A percentile compares a stretch with the other conserved stretches of the same genome.
phyloP scores from a whole-genome alignment of 2,329 filamentous ascomycete genomes.

The Arachnopeziza araneosa region DNA sequence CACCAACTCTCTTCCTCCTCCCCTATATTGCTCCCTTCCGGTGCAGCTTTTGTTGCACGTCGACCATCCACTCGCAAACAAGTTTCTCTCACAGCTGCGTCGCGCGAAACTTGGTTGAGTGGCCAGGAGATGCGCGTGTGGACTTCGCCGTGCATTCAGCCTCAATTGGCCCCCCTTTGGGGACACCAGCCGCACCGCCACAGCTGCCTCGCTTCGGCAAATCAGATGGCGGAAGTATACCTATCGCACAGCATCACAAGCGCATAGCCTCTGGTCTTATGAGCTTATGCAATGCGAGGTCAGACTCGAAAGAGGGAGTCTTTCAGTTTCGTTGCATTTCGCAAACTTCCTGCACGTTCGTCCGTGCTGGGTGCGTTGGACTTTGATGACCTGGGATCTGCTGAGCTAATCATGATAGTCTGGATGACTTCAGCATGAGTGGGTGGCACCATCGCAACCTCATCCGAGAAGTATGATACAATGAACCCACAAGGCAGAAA shows the following conservation, averaged over 20 bases:
- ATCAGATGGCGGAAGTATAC: no score
- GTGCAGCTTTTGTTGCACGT: neutral
- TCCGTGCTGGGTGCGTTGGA: no score
- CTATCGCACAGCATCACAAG: neutral
- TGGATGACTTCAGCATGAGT: no score
- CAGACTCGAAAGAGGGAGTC: no score
- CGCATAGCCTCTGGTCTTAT: neutral
- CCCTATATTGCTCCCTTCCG: no score
- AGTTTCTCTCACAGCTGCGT: neutral
- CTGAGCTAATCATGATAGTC: no score
- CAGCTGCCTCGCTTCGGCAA: neutral
- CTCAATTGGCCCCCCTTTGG: neutral
- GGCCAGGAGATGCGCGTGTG: neutral
- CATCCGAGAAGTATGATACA: no score
- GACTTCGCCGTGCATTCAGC: neutral
- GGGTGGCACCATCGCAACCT: no score
- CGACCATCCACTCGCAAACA: neutral
- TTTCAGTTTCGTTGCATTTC: slow-evolving; percentile 5
- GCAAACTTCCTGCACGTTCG: neutral
- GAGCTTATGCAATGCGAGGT: neutral
- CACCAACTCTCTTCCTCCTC: no score
- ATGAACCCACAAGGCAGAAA: no score
- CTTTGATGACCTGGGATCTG: no score
- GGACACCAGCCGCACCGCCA: neutral
- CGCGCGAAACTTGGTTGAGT: neutral